Base-by-base conservation (phyloP, 257 asterid species). In the Orobanche coerulescens region DNA sequence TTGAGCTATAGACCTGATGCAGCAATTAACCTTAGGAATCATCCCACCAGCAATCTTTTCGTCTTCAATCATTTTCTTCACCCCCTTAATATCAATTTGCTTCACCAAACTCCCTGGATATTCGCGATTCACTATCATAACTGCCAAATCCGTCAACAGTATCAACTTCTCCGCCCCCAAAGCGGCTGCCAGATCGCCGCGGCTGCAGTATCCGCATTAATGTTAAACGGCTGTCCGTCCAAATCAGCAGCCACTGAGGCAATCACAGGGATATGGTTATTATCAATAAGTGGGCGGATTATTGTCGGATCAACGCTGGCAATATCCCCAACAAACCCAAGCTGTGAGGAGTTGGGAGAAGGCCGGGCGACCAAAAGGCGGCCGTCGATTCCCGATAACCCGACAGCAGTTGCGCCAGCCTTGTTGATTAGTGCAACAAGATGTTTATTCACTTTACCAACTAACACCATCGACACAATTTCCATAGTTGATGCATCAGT, bases 161-260 rank as follows among this genome's bases (percentile, higher is more conserved):
- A 88, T 75, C 68, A 88, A 64, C 77, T 81, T 88, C 76, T 85
- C 96, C 1, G 90, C 90, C 44, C n/a, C n/a, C n/a, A n/a, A n/a
- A n/a, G n/a, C n/a, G n/a, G n/a, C n/a, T n/a, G n/a, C n/a, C n/a
- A n/a, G n/a, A n/a, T n/a, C n/a, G n/a, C n/a, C n/a, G n/a, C n/a
- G n/a, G n/a, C n/a, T n/a, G n/a, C n/a, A n/a, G n/a, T 85, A 79
- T 88, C 94, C 1, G 96, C 95, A 14, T 88, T 88, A 1, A 88
- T 85, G 62, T 88, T 85, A 47, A 83, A 85, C 4, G 85, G 28
- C 53, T 83, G 90, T 8, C 96, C 88, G 0, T 19, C 54, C 34
- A 47, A 25, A 44, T 88, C 95, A 23, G 95, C 85, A 6, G 91
- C 95, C 34, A 88, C 90, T 0, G 94, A 81, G 20, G 95, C 94